Evolutionary conservation across 2,329 filamentous ascomycete genomes (phyloP).

Genomic region (Stachybotrys chartarum): DNA sequence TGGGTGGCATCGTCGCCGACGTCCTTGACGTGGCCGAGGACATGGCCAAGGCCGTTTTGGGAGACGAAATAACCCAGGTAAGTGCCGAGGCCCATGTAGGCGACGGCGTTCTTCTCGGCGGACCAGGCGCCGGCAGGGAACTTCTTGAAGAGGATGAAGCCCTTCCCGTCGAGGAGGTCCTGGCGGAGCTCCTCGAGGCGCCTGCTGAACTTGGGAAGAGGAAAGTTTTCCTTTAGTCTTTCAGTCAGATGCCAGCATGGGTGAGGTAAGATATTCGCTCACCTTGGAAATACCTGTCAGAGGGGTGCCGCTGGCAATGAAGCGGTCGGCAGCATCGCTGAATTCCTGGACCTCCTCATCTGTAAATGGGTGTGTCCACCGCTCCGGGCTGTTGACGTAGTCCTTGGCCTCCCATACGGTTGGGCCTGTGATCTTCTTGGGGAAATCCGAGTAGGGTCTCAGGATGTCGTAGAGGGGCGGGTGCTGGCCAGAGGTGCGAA

Average conservation of each 20-base stretch:
- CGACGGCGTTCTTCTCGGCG: conserved; percentile 70
- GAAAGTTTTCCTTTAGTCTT: conserved; percentile 29
- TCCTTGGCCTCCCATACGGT: conserved; percentile 68
- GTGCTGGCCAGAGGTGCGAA: conserved; percentile 61
- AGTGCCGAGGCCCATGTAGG: conserved; percentile 84
- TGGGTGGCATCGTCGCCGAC: conserved; percentile 73
- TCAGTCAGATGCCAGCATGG: background rate
- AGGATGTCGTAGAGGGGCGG: conserved; percentile 59
- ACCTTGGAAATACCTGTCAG: conserved; percentile 57
- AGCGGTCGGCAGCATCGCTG: conserved; percentile 58
- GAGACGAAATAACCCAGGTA: conserved; percentile 84
- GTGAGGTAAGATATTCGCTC: background rate
- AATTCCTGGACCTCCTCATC: conserved; percentile 61
- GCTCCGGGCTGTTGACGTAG: conserved; percentile 55
- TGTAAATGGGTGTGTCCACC: conserved; percentile 69
- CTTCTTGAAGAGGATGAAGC: conserved; percentile 84
- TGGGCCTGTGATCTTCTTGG: conserved; percentile 60
- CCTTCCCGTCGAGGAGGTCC: conserved; percentile 66
- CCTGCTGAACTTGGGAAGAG: conserved; percentile 31
- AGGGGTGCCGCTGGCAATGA: conserved; percentile 56
- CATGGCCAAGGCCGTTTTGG: conserved; percentile 79
- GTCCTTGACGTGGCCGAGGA: conserved; percentile 85
- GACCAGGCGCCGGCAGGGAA: conserved; percentile 74
- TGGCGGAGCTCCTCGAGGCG: conserved; percentile 27
- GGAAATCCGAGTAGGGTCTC: conserved; percentile 62